Percentiles rank a stretch among this genome's conserved stretches.
Conservation (phyloP, 768 basidiomycete species). For the Russula sp. region DNA sequence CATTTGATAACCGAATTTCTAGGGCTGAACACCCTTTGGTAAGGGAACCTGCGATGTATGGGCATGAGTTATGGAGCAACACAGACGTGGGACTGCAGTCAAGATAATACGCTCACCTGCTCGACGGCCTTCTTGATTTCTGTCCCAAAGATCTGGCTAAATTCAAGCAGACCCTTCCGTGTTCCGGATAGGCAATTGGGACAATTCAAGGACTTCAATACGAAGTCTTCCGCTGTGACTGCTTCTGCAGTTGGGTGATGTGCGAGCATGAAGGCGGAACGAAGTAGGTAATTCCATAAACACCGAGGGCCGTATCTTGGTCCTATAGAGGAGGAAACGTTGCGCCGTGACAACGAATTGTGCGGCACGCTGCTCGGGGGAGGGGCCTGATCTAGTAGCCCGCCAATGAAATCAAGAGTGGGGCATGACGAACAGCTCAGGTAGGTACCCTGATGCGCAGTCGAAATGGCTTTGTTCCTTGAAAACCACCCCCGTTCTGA, state of each 20-base stretch:
- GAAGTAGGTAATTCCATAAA: slow-evolving; percentile 5
- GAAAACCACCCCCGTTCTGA: not conserved
- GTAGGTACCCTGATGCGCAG: too few relatives aligned
- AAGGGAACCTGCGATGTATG: not conserved
- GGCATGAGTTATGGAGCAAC: not conserved
- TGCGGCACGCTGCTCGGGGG: too few relatives aligned
- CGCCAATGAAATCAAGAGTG: not conserved
- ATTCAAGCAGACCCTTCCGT: not conserved
- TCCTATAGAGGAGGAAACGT: too few relatives aligned
- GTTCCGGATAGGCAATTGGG: not conserved
- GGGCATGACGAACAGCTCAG: not conserved
- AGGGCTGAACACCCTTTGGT: not conserved
- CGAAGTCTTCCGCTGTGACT: not conserved
- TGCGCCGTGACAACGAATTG: too few relatives aligned
- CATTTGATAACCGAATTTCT: too few relatives aligned
- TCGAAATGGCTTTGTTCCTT: too few relatives aligned
- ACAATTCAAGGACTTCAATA: not conserved
- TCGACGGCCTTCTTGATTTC: not conserved
- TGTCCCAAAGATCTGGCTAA: not conserved
- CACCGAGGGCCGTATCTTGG: not conserved
- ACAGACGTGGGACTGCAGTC: not conserved
- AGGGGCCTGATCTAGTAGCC: too few relatives aligned
- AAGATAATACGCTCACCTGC: not conserved
- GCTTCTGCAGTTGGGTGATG: not conserved
- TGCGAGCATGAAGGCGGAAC: not conserved